These are phyloP conservation scores for Nissolia schottii DNA, from an alignment of 306 rosid species.

Conservation along the genomic window DNA sequence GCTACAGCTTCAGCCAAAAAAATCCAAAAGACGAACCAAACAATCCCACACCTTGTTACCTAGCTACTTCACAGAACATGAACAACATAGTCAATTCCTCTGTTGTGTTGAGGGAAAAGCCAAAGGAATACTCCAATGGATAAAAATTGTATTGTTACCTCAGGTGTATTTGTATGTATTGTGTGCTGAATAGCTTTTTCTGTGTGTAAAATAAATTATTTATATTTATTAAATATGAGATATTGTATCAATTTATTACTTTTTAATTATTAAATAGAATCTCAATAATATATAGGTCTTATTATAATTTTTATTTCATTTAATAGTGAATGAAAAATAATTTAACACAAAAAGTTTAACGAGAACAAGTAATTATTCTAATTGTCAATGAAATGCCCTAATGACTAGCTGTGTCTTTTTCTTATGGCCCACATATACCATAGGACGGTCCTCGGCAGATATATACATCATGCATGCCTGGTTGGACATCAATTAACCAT, in stretches of 20 bases:
- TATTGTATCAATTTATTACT: too few relatives aligned
- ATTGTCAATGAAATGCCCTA: conserved; percentile 21
- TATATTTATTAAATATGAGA: too few relatives aligned
- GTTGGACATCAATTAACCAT: conserved; percentile 29
- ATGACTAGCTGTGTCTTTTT: conserved; percentile 24
- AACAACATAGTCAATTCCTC: conserved; percentile 20
- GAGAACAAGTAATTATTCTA: too few relatives aligned
- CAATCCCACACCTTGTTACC: conserved; percentile 21
- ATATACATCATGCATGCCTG: conserved; percentile 6
- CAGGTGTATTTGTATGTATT: too few relatives aligned
- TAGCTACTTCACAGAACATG: conserved; percentile 22
- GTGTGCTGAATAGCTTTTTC: too few relatives aligned
- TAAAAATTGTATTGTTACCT: conserved; percentile 1
- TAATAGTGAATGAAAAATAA: too few relatives aligned
- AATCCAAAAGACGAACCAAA: conserved; percentile 31
- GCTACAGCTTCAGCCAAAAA: conserved; percentile 19
- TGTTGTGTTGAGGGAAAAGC: conserved; percentile 14
- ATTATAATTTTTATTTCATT: too few relatives aligned
- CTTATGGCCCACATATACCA: conserved; percentile 33
- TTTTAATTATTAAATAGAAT: too few relatives aligned
- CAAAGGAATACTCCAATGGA: conserved; percentile 31
- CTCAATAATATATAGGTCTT: too few relatives aligned
- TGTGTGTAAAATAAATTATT: not conserved
- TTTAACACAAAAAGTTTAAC: too few relatives aligned
- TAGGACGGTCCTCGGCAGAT: conserved; percentile 7